These are phyloP conservation scores for Asclepias syriaca DNA, from an alignment of 257 asterid genomes.

Conservation along the genomic window DNA sequence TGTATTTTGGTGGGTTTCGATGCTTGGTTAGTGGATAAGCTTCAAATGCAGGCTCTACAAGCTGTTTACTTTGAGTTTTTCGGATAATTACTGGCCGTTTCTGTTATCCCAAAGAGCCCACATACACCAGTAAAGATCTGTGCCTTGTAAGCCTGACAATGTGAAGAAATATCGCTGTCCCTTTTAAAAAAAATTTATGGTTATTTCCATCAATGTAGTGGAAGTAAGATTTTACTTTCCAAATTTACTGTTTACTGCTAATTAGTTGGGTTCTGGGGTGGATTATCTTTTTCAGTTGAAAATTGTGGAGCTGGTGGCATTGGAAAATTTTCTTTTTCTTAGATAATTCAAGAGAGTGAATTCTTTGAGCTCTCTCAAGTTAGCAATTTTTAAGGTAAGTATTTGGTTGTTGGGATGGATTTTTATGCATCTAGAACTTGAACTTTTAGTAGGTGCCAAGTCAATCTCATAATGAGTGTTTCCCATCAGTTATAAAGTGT, in stretches of 20 bases:
- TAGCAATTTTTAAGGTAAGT: slow-evolving; percentile 8
- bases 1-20: slow-evolving; percentile 9
- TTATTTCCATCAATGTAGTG: neutral
- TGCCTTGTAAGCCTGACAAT: neutral
- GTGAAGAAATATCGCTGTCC: neutral
- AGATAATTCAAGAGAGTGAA: neutral
- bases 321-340: neutral
- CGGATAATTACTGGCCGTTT: neutral
- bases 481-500: neutral
- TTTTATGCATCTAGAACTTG: neutral
- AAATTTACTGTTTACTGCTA: neutral
- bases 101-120: neutral
- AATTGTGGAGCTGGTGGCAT: neutral
- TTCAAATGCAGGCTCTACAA: neutral
- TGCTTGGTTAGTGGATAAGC: neutral
- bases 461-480: neutral
- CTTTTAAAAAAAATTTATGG: too few relatives aligned
- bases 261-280: neutral
- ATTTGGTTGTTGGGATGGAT: slow-evolving; percentile 7
- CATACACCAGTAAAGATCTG: slow-evolving; percentile 8
- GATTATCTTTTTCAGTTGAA: slow-evolving; percentile 12
- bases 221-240: neutral
- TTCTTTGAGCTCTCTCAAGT: neutral
- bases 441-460: neutral
- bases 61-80: neutral